Evolutionary conservation across 352 stramenopile genomes (phyloP).

Genomic region (Globisporangium recalcitrans): DNA sequence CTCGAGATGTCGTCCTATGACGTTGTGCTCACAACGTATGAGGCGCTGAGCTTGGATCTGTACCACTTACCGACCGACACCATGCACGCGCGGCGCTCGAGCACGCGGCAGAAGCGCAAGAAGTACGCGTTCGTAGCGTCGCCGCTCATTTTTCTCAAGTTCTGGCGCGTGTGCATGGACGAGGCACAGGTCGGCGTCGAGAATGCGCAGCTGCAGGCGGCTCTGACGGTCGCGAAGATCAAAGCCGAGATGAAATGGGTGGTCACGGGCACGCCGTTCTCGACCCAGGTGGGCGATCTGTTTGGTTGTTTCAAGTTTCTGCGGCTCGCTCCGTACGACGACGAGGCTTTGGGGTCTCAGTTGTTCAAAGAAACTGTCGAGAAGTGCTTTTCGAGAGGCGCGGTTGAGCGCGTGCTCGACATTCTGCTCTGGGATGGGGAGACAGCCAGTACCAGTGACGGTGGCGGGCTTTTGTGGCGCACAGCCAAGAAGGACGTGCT

Average conservation of each 20-base stretch:
- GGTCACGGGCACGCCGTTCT: slow-evolving; percentile 88
- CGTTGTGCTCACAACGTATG: slow-evolving; percentile 90
- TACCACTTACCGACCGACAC: slow-evolving; percentile 50
- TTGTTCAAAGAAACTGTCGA: slow-evolving; percentile 38
- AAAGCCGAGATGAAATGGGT: slow-evolving; percentile 71
- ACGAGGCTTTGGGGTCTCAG: slow-evolving; percentile 21
- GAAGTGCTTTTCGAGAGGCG: slow-evolving; percentile 29
- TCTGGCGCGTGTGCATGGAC: slow-evolving; percentile 90
- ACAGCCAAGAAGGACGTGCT: slow-evolving; percentile 73
- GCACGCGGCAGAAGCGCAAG: slow-evolving; percentile 58
- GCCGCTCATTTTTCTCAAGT: slow-evolving; percentile 82
- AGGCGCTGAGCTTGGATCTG: slow-evolving; percentile 80
- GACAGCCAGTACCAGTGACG: neutral
- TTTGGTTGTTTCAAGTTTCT: slow-evolving; percentile 83
- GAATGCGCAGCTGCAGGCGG: slow-evolving; percentile 60
- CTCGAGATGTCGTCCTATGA: slow-evolving; percentile 72
- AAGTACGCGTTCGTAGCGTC: slow-evolving; percentile 83
- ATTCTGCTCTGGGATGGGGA: slow-evolving; percentile 39
- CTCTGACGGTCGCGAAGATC: slow-evolving; percentile 79
- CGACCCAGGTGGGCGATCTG: slow-evolving; percentile 76
- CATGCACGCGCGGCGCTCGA: slow-evolving; percentile 40
- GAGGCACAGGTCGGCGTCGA: slow-evolving; percentile 91
- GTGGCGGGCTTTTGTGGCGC: slow-evolving; percentile 63
- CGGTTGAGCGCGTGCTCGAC: slow-evolving; percentile 40
- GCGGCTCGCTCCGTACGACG: slow-evolving; percentile 37